phyloP scores from a whole-genome alignment of 2,329 filamentous ascomycete genomes.

The Xylaria sp. region DNA sequence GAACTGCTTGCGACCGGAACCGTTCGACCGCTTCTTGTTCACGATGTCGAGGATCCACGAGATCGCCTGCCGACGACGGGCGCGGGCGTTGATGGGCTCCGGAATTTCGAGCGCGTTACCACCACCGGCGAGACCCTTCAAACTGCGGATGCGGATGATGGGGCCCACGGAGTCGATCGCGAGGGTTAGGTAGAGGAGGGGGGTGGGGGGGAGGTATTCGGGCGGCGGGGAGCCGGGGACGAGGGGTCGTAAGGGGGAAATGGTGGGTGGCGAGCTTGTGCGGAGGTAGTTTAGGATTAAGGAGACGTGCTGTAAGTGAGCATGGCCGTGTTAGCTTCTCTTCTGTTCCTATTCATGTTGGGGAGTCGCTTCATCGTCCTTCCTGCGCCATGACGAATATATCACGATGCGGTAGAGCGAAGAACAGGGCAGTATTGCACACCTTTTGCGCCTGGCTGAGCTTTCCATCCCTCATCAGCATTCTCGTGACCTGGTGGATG shows the following conservation, averaged over 20 bases:
- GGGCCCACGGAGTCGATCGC: slow-evolving; percentile 92
- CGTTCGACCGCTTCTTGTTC: slow-evolving; percentile 67
- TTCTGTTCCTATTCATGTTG: neutral
- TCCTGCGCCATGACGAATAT: neutral
- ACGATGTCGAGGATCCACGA: slow-evolving; percentile 86
- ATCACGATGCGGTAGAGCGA: neutral
- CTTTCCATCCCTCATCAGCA: slow-evolving; percentile 90
- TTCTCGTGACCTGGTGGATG: slow-evolving; percentile 78
- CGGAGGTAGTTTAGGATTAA: slow-evolving; percentile 78
- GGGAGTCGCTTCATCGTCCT: too few species aligned
- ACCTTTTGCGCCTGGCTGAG: slow-evolving; percentile 85
- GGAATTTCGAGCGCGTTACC: slow-evolving; percentile 80
- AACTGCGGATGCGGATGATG: slow-evolving; percentile 70
- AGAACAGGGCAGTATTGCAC: slow-evolving; percentile 10
- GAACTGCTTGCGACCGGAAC: slow-evolving; percentile 66
- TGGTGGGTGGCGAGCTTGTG: slow-evolving; percentile 71
- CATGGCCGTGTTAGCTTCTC: neutral
- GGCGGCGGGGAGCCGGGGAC: slow-evolving; percentile 72
- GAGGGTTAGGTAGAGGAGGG: slow-evolving; percentile 80
- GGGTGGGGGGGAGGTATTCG: slow-evolving; percentile 78
- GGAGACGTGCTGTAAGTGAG: slow-evolving; percentile 65
- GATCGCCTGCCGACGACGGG: slow-evolving; percentile 73
- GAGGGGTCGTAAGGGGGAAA: slow-evolving; percentile 65
- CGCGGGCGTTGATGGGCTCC: slow-evolving; percentile 65
- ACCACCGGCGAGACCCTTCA: slow-evolving; percentile 77